These are phyloP conservation scores for Striga hermonthica DNA, from an alignment of 305 asterid genomes.

Conservation along the genomic window DNA sequence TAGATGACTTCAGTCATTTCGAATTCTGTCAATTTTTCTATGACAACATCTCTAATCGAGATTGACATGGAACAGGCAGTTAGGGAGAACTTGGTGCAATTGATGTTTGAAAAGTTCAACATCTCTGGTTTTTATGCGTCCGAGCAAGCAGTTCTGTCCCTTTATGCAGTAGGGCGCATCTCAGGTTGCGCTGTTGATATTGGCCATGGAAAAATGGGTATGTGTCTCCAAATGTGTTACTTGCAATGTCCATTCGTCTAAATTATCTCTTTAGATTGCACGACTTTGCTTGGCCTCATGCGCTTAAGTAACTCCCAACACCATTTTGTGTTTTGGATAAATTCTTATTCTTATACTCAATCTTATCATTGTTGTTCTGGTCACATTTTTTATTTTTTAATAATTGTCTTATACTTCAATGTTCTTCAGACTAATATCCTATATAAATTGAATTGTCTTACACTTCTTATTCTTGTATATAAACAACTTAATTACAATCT, in stretches of 20 bases:
- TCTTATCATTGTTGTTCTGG: slow-evolving; percentile 8
- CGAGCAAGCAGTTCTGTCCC: slow-evolving; percentile 94
- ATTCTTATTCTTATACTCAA: slow-evolving; percentile 13
- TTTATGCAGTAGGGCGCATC: slow-evolving; percentile 95
- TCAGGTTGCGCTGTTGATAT: slow-evolving; percentile 94
- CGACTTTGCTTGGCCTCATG: slow-evolving; percentile 21
- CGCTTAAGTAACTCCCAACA: neutral
- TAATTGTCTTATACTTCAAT: slow-evolving; percentile 19
- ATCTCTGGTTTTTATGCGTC: slow-evolving; percentile 89
- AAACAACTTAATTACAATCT: no score
- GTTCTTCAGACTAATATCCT: neutral
- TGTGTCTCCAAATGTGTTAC: slow-evolving; percentile 13
- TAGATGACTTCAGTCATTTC: slow-evolving; percentile 7
- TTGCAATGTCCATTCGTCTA: slow-evolving; percentile 2
- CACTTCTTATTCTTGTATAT: no score
- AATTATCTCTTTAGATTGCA: slow-evolving; percentile 20
- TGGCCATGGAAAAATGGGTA: slow-evolving; percentile 95
- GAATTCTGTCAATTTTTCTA: slow-evolving; percentile 23
- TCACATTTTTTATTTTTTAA: slow-evolving; percentile 5
- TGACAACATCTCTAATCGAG: neutral
- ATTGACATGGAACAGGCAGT: slow-evolving; percentile 55
- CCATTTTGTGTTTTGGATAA: neutral
- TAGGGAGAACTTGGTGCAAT: slow-evolving; percentile 86
- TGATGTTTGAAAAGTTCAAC: slow-evolving; percentile 95
- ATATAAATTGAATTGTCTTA: no score